Base-by-base conservation (phyloP, 257 asterid species). In the Orobanche coerulescens region DNA sequence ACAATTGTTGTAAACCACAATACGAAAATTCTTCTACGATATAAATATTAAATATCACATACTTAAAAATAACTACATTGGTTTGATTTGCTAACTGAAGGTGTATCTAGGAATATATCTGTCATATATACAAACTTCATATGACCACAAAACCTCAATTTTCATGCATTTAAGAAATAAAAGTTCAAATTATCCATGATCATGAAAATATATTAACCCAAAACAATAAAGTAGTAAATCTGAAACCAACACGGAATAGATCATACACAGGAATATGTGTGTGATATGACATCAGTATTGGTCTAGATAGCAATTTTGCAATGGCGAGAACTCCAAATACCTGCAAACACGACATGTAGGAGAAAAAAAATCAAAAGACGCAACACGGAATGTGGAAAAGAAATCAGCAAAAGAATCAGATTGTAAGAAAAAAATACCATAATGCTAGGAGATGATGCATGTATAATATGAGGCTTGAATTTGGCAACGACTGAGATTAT, bases 51-150 rank as follows among this genome's bases (percentile, higher is more conserved):
- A 55, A 7, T 30, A 22, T 33, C 60, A 62, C 97, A 18, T 79
- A 93, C 96, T 86, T 83, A 93, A 49, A 49, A 89, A 53, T 68
- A 80, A 60, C 99, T 95, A 89, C 99, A 93, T 93, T n/a, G 96
- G 99, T 77, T 72, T 75, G 37, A 93, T 97, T 66, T 89, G 80
- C 97, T 97, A 93, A 78, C 97, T 90, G 66, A 80, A 93, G 52
- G 99, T 87, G 78, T 89, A 93, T 79, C 97, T 83, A 16, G 97
- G 99, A 68, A 93, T 90, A 78, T 93, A 93, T 71, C 99, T 93
- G 94, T 77, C 72, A 65, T 4, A 65, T n/a, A n/a, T n/a, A n/a
- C n/a, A n/a, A n/a, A n/a, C n/a, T n/a, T n/a, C n/a, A n/a, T n/a
- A n/a, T n/a, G n/a, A n/a, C n/a, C n/a, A n/a, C 5, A 71, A 42